Conservation (phyloP, 495 filamentous ascomycete species). For the Lasiosphaeriaceae sp. region DNA sequence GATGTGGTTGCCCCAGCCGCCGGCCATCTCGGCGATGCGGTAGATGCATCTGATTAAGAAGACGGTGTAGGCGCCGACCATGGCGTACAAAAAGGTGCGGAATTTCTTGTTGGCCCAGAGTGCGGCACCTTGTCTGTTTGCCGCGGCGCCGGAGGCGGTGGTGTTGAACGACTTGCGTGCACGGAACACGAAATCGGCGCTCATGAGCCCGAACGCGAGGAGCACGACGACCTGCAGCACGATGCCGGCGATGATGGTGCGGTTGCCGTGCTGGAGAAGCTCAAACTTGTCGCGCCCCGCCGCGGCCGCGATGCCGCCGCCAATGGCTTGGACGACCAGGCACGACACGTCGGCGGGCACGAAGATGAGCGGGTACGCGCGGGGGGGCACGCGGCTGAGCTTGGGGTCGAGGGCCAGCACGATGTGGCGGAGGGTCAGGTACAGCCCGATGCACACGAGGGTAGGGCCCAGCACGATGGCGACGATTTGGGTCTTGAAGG, state of each 20-base stretch:
- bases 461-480: constrained; percentile 64
- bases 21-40: constrained; percentile 64
- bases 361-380: constrained; percentile 59
- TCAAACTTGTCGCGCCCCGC: constrained; percentile 35
- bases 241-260: constrained; percentile 70
- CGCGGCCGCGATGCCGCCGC: constrained; percentile 58
- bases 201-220: constrained; percentile 48
- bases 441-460: constrained; percentile 61
- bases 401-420: constrained; percentile 48
- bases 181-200: constrained; percentile 44
- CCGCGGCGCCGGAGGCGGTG: no score
- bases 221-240: constrained; percentile 65
- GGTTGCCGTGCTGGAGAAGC: constrained; percentile 48
- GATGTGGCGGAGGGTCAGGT: constrained; percentile 63
- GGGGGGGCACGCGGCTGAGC: constrained; percentile 54
- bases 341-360: constrained; percentile 64
- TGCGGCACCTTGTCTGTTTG: constrained; percentile 8
- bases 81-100: constrained; percentile 46
- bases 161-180: constrained; percentile 33
- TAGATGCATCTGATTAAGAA: constrained; percentile 68
- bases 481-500: constrained; percentile 66
- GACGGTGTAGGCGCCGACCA: constrained; percentile 53
- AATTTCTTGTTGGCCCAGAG: constrained; percentile 43
- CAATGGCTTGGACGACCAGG: constrained; percentile 60
- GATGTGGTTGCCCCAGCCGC: constrained; percentile 62